A percentile compares a stretch with the other conserved stretches of the same genome.
These are phyloP conservation scores for Lophiostoma macrostomum DNA, from an alignment of 495 filamentous ascomycete species.

Conservation along the genomic window DNA sequence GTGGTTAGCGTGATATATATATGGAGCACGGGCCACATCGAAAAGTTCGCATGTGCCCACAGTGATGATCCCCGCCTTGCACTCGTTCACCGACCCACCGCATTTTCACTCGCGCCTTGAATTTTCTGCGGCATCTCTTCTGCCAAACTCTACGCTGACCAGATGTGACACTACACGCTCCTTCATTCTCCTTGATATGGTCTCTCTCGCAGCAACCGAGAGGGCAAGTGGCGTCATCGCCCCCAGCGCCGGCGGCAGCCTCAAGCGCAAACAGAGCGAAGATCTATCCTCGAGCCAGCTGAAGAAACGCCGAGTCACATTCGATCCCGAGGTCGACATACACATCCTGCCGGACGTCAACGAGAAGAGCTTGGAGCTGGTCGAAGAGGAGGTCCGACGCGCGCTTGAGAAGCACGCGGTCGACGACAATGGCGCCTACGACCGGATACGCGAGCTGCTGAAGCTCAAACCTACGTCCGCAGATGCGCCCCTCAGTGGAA, in stretches of 20 bases:
- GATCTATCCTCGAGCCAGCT: constrained; percentile 43
- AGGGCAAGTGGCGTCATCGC: constrained; percentile 37
- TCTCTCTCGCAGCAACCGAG: constrained; percentile 44
- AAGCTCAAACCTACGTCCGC: constrained; percentile 46
- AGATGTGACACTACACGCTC: constrained; percentile 20
- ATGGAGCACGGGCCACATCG: too few species aligned
- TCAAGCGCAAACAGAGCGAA: constrained; percentile 38
- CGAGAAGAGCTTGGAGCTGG: constrained; percentile 58
- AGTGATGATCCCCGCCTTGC: constrained; percentile 7
- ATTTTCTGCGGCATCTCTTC: background rate
- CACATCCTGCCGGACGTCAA: constrained; percentile 52
- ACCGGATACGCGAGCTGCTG: constrained; percentile 69
- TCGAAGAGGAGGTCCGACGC: constrained; percentile 67
- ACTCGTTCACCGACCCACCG: background rate
- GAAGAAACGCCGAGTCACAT: constrained; percentile 52
- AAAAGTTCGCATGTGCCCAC: background rate
- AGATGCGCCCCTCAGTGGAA: constrained; percentile 49
- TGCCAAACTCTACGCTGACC: background rate
- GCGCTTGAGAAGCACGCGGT: constrained; percentile 66
- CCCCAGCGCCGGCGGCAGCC: constrained; percentile 34
- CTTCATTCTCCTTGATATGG: constrained; percentile 37
- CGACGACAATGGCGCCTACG: constrained; percentile 69
- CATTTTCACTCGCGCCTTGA: background rate
- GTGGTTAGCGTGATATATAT: too few species aligned
- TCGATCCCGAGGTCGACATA: constrained; percentile 68